Evolutionary conservation across 495 filamentous ascomycete genomes (phyloP).

Genomic region (Pseudoneurospora amorphoporcata): DNA sequence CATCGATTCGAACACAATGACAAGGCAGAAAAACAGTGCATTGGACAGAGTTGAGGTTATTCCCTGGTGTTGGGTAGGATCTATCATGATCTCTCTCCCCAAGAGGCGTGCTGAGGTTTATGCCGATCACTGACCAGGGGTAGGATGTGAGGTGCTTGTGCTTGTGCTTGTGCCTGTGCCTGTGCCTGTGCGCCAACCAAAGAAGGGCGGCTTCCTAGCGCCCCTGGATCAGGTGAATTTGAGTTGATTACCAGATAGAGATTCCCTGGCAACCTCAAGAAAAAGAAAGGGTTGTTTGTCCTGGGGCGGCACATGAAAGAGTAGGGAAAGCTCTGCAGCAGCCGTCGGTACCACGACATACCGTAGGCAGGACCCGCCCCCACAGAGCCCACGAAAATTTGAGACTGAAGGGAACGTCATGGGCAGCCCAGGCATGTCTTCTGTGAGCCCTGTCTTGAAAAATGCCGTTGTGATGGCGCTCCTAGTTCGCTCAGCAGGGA

Average conservation of each 20-base stretch:
- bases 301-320: not conserved
- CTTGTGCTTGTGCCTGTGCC: not conserved
- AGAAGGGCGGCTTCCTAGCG: not conserved
- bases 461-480: not conserved
- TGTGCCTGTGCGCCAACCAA: not conserved
- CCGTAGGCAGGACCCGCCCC: not conserved
- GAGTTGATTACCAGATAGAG: not conserved
- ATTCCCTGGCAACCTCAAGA: not conserved
- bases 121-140: not conserved
- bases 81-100: not conserved
- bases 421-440: not conserved
- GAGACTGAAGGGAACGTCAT: not conserved
- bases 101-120: not conserved
- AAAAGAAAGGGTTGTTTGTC: not conserved
- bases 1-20: constrained; percentile 3
- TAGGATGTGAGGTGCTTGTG: not conserved
- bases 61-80: not conserved
- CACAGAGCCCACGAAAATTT: not conserved
- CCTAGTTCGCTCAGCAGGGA: not conserved
- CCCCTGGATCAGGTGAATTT: not conserved
- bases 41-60: not conserved
- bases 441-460: constrained; percentile 6
- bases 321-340: not conserved
- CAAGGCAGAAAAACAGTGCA: not conserved
- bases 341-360: not conserved